Conservation (phyloP, 2,329 filamentous ascomycete species). For the Fusarium illudens region DNA sequence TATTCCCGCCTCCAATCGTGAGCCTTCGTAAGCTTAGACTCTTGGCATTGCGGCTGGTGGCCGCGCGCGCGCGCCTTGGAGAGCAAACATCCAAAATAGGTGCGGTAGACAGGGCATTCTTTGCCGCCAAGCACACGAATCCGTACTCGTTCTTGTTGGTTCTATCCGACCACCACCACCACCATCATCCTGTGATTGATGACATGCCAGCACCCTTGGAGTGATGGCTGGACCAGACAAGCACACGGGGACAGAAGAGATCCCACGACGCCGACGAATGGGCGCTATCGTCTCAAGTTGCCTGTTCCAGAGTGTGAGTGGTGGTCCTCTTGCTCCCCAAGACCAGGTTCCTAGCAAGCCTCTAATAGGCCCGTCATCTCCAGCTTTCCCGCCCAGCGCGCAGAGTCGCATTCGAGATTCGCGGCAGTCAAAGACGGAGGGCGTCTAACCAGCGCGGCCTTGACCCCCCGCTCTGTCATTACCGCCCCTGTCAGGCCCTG, state of each 20-base stretch:
- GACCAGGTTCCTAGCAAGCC: not conserved
- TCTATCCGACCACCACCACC: not conserved
- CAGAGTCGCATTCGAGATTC: constrained; percentile 29
- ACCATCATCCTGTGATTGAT: not conserved
- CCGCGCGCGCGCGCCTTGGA: constrained; percentile 1
- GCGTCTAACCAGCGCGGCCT: constrained; percentile 28
- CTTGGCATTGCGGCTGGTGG: constrained; percentile 10
- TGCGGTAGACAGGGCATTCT: not conserved
- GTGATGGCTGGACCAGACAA: not conserved
- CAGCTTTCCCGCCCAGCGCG: constrained; percentile 22
- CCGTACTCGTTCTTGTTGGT: not conserved
- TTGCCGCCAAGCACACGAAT: constrained; percentile 1
- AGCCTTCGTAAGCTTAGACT: constrained; percentile 1
- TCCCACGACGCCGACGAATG: constrained; percentile 8
- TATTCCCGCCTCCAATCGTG: constrained; percentile 17
- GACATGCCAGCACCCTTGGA: not conserved
- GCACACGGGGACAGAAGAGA: constrained; percentile 7
- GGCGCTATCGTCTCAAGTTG: constrained; percentile 11
- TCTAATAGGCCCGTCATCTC: constrained; percentile 8
- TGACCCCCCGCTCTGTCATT: constrained; percentile 30
- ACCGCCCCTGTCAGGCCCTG: constrained; percentile 25
- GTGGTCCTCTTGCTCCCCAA: not conserved
- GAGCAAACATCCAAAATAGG: constrained; percentile 7
- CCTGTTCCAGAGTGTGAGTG: constrained; percentile 1
- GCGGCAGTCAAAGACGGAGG: constrained; percentile 35